A percentile compares a stretch with the other conserved stretches of the same genome.
Conservation (phyloP, 352 stramenopile genomes). For the Blastocystis sp. region DNA sequence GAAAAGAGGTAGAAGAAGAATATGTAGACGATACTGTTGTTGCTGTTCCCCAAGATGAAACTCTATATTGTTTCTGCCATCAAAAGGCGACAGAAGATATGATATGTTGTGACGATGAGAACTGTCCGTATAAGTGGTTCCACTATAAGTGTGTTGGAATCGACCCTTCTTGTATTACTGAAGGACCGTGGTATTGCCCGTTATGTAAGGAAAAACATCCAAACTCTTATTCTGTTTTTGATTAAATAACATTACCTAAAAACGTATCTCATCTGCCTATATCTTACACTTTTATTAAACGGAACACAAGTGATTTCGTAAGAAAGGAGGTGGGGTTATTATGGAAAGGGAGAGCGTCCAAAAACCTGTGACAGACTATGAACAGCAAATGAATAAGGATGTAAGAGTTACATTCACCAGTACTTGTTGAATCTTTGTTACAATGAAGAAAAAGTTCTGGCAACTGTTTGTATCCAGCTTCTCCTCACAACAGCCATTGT, state of each 20-base stretch:
- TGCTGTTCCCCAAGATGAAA: neutral
- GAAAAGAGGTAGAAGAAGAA: constrained; percentile 13
- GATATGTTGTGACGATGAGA: constrained; percentile 64
- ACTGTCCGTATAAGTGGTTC: constrained; percentile 67
- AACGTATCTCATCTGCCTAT: neutral
- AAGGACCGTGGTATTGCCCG: constrained; percentile 29
- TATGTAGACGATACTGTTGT: neutral
- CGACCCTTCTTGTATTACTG: neutral
- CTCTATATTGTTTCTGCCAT: constrained; percentile 25
- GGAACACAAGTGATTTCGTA: neutral
- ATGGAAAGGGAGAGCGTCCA: neutral
- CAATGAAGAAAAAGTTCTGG: constrained; percentile 3
- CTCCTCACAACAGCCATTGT: constrained; percentile 3
- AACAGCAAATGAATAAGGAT: neutral
- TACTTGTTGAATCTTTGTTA: neutral
- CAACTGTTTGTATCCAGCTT: constrained; percentile 5
- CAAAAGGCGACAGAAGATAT: constrained; percentile 43
- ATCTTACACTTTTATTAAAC: neutral
- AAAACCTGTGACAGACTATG: neutral
- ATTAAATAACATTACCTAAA: neutral
- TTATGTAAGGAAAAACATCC: neutral
- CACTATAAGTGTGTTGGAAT: constrained; percentile 58
- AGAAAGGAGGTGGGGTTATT: neutral
- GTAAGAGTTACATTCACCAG: constrained; percentile 10
- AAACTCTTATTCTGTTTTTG: neutral